Conservation (phyloP, 352 stramenopile genomes). For the Phytophthora syringae region DNA sequence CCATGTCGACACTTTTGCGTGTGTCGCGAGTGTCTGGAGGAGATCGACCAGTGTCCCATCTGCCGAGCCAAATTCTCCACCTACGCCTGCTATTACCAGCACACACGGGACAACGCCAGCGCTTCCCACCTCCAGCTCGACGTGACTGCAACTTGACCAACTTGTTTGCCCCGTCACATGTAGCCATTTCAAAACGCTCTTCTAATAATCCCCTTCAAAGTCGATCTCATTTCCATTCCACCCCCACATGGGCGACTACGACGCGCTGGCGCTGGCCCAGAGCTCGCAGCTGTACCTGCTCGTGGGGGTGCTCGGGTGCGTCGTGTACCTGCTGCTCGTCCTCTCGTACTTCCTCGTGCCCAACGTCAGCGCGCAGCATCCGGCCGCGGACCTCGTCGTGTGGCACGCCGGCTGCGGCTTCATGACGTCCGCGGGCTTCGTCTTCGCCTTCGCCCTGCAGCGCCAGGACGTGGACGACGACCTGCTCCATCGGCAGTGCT, state of each 20-base stretch:
- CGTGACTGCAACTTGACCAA: no score
- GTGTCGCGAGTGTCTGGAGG: constrained; percentile 62
- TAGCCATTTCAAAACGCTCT: no score
- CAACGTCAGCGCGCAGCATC: constrained; percentile 83
- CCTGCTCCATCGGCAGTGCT: constrained; percentile 45
- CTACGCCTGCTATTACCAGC: constrained; percentile 54
- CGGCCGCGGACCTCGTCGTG: constrained; percentile 74
- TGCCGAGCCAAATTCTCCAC: constrained; percentile 65
- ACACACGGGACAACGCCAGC: neutral
- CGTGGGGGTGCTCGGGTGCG: constrained; percentile 58
- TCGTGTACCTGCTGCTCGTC: constrained; percentile 72
- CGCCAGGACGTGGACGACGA: constrained; percentile 14
- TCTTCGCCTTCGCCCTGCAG: constrained; percentile 52
- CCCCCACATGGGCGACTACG: constrained; percentile 46
- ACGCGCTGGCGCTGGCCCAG: constrained; percentile 60
- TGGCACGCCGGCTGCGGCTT: constrained; percentile 79
- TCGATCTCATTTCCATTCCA: constrained; percentile 4
- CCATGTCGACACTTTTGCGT: constrained; percentile 76
- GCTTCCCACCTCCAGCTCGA: neutral
- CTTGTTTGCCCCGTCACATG: constrained; percentile 3
- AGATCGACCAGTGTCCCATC: constrained; percentile 80
- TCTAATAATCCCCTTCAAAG: constrained; percentile 11
- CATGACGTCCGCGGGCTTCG: constrained; percentile 63
- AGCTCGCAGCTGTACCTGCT: constrained; percentile 64
- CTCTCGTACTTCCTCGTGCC: constrained; percentile 76